Percentiles rank a stretch among this genome's conserved stretches.
These are phyloP conservation scores for Petasospora fabianii DNA, from an alignment of 1,139 yeast genomes.

Conservation along the genomic window DNA sequence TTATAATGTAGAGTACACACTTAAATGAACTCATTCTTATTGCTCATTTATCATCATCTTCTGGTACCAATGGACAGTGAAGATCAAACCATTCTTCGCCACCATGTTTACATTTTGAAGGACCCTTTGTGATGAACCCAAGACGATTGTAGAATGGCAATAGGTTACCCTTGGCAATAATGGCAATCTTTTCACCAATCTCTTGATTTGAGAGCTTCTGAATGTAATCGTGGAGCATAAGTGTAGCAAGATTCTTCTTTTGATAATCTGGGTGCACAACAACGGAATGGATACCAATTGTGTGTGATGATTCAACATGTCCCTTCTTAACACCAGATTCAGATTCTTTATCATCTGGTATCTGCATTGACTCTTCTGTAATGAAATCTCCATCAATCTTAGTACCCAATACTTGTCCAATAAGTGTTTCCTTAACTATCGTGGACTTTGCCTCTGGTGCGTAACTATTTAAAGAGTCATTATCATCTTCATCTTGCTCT, in stretches of 20 bases:
- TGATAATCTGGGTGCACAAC: constrained; percentile 78
- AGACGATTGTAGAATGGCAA: constrained; percentile 74
- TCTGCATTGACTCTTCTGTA: constrained; percentile 63
- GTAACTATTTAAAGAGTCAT: constrained; percentile 35
- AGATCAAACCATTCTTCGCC: constrained; percentile 66
- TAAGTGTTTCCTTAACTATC: constrained; percentile 58
- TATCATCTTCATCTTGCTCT: constrained; percentile 5
- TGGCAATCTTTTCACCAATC: constrained; percentile 72
- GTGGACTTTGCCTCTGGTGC: constrained; percentile 48
- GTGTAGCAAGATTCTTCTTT: constrained; percentile 77
- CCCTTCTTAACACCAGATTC: constrained; percentile 44
- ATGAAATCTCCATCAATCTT: constrained; percentile 55
- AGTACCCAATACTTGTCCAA: constrained; percentile 85
- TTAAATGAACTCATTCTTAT: no score
- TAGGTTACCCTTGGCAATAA: constrained; percentile 68
- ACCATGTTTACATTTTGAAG: constrained; percentile 56
- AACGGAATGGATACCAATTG: constrained; percentile 79
- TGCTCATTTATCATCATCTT: constrained; percentile 43
- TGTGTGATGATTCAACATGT: constrained; percentile 71
- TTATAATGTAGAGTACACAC: no score
- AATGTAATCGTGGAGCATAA: constrained; percentile 81
- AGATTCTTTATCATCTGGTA: constrained; percentile 39
- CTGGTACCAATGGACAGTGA: constrained; percentile 58
- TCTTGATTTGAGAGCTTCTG: constrained; percentile 87
- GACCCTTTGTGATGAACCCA: constrained; percentile 69